Conservation (phyloP, 108 stramenopile genomes). For the Nitzschia sp. region DNA sequence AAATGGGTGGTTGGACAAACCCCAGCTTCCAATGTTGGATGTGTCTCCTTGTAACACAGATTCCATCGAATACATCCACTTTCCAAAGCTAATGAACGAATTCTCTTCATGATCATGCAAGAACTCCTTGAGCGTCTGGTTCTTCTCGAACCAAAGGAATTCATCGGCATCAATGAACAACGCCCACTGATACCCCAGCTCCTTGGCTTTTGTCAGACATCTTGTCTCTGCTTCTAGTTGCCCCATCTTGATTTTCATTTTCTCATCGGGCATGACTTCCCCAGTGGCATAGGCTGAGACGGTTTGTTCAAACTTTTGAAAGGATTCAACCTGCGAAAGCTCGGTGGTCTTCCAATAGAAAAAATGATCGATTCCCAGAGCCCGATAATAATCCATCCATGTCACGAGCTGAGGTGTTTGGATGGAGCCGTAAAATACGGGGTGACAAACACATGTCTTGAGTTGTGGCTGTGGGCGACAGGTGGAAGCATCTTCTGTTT, state of each 20-base stretch:
- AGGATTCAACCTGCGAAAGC: not conserved
- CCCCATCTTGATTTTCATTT: not conserved
- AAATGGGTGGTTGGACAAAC: not conserved
- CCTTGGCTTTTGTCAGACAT: not conserved
- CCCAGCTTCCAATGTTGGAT: not conserved
- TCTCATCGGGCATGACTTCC: not conserved
- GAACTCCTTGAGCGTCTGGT: not conserved
- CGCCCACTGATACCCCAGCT: not conserved
- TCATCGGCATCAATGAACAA: not conserved
- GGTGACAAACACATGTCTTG: conserved; percentile 1
- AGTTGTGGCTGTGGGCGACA: not conserved
- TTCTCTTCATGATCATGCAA: not conserved
- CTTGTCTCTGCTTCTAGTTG: not conserved
- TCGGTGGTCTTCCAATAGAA: not conserved
- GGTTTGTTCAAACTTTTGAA: not conserved
- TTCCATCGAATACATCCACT: not conserved
- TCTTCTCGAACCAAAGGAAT: not conserved
- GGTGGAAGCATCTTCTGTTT: no score
- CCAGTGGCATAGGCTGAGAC: not conserved
- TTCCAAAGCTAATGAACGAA: not conserved
- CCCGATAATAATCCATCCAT: conserved; percentile 4
- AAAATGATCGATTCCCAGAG: not conserved
- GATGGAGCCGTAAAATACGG: not conserved
- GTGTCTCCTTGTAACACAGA: not conserved
- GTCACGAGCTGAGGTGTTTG: not conserved